Evolutionary conservation across 2,329 filamentous ascomycete species (phyloP).

Genomic region (Colletotrichum higginsianum): DNA sequence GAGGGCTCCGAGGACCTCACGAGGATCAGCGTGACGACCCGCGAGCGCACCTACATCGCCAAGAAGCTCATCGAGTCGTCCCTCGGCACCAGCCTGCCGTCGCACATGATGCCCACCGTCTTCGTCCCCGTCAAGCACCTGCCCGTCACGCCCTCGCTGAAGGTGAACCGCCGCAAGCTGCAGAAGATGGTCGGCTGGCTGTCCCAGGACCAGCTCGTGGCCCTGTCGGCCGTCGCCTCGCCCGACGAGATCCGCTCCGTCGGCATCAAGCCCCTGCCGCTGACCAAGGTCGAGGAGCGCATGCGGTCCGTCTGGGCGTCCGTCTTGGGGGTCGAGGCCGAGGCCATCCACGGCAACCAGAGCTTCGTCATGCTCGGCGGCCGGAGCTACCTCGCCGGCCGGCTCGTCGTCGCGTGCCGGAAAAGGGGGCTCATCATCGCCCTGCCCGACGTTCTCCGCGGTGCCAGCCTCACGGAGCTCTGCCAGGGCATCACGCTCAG

Average conservation of each 20-base stretch:
- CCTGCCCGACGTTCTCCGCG: constrained; percentile 59
- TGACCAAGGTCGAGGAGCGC: constrained; percentile 62
- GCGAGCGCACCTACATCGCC: constrained; percentile 59
- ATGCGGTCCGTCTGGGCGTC: constrained; percentile 65
- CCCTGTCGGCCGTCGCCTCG: constrained; percentile 56
- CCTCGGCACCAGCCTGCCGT: constrained; percentile 56
- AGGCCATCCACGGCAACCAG: constrained; percentile 58
- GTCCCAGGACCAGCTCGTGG: constrained; percentile 60
- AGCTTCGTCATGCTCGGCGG: constrained; percentile 65
- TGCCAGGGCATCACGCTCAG: constrained; percentile 53
- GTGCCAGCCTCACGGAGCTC: constrained; percentile 60
- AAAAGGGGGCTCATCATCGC: constrained; percentile 58
- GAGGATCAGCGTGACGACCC: constrained; percentile 56
- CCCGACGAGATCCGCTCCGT: constrained; percentile 53
- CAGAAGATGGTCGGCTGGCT: constrained; percentile 60
- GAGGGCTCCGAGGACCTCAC: constrained; percentile 56
- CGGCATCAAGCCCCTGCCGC: constrained; percentile 61
- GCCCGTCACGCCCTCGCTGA: constrained; percentile 65
- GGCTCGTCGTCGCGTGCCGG: constrained; percentile 62
- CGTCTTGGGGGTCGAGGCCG: constrained; percentile 57
- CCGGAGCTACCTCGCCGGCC: constrained; percentile 60
- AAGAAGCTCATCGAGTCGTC: constrained; percentile 61
- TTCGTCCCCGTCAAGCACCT: constrained; percentile 65
- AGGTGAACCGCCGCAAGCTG: constrained; percentile 65
- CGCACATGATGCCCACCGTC: constrained; percentile 61